Conservation (phyloP, 768 basidiomycete genomes). For the Mycena rosella region DNA sequence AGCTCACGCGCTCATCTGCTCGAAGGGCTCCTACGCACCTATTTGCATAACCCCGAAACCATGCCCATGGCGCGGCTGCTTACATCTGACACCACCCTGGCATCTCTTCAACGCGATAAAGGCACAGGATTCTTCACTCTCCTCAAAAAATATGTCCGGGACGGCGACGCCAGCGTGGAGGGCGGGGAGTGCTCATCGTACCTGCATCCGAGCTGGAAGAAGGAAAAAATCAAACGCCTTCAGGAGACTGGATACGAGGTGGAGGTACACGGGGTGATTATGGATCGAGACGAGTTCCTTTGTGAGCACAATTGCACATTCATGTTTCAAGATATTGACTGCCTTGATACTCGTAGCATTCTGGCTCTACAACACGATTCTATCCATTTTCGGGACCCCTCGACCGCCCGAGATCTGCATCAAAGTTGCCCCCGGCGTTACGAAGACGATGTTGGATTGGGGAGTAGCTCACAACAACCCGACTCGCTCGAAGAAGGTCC, state of each 20-base stretch:
- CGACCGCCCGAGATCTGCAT: neutral
- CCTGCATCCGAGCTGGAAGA: neutral
- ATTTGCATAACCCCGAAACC: neutral
- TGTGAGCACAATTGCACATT: too few relatives aligned
- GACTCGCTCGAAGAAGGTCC: neutral
- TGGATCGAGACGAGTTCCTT: too few relatives aligned
- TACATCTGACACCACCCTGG: neutral
- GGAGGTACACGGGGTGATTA: too few relatives aligned
- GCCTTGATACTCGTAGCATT: too few relatives aligned
- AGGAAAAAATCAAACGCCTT: neutral
- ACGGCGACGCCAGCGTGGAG: neutral
- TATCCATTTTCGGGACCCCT: neutral
- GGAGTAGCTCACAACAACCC: too few relatives aligned
- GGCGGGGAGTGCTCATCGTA: neutral
- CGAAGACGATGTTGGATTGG: neutral
- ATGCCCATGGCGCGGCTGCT: neutral
- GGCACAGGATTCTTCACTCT: neutral
- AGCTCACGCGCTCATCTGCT: neutral
- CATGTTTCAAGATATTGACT: too few relatives aligned
- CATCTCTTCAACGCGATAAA: neutral
- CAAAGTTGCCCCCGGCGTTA: too few relatives aligned
- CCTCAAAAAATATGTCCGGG: neutral
- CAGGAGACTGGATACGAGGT: neutral
- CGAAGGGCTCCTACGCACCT: neutral
- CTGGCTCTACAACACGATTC: conserved; percentile 6